phyloP scores from a whole-genome alignment of 78 protist genomes.

The Monosiga brevicollis region DNA sequence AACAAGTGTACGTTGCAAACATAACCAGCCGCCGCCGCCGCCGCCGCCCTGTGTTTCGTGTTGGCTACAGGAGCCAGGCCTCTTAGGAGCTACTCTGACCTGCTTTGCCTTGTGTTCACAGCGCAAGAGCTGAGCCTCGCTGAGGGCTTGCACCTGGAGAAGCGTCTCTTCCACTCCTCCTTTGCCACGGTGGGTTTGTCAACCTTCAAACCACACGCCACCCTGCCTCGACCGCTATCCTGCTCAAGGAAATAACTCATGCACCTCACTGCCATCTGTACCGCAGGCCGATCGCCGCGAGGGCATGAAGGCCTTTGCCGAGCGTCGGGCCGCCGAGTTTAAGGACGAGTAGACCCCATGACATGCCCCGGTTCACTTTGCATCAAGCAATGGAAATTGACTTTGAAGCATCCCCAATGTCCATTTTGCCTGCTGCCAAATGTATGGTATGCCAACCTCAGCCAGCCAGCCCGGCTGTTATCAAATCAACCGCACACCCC shows the following conservation, averaged over 20 bases:
- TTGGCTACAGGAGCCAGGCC: neutral
- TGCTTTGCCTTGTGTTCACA: neutral
- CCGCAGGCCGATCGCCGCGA: constrained; percentile 76
- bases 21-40: too few species aligned
- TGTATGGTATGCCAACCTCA: too few species aligned
- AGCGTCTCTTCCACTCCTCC: constrained; percentile 81
- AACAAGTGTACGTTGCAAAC: constrained; percentile 29
- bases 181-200: constrained; percentile 57
- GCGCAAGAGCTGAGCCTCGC: constrained; percentile 59
- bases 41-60: neutral
- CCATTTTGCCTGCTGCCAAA: too few species aligned
- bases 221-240: neutral
- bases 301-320: constrained; percentile 89
- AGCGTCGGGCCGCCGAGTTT: constrained; percentile 70
- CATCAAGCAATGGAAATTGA: too few species aligned
- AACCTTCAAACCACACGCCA: too few species aligned
- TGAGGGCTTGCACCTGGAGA: constrained; percentile 77
- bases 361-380: too few species aligned
- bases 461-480: too few species aligned
- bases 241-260: neutral
- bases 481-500: too few species aligned
- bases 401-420: too few species aligned
- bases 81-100: neutral
- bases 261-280: neutral
- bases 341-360: constrained; percentile 49